Percentiles rank a stretch among this genome's conserved stretches.
Evolutionary conservation across 1,284 basidiomycete genomes (phyloP).

Genomic region (Ceratobasidium sp.): DNA sequence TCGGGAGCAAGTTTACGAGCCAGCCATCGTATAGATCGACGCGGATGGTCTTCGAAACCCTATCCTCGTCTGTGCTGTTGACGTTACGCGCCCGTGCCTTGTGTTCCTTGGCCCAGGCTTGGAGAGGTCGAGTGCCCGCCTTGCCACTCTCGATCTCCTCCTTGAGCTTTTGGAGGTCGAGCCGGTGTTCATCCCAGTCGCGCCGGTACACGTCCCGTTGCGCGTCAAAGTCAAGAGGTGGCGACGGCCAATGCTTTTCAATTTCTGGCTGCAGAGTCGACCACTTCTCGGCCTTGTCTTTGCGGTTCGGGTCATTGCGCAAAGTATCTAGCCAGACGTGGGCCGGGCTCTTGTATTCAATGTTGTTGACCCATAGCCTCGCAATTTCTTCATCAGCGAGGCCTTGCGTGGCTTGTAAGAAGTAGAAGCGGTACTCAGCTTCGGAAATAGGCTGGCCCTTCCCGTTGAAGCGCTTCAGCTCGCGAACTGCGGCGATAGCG

Average conservation of each 20-base stretch:
- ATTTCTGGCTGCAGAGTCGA: conserved; percentile 9
- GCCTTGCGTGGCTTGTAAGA: conserved; percentile 1
- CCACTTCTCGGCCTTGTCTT: not conserved
- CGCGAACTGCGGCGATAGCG: no score
- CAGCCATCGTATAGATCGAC: not conserved
- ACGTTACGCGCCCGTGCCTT: not conserved
- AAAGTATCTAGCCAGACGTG: not conserved
- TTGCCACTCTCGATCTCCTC: not conserved
- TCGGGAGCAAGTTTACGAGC: not conserved
- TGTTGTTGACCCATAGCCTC: conserved; percentile 2
- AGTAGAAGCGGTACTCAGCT: conserved; percentile 28
- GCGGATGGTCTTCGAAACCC: not conserved
- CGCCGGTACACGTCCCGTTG: not conserved
- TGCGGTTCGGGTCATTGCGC: not conserved
- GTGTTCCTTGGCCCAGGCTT: not conserved
- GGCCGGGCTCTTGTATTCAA: not conserved
- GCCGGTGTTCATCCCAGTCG: no score
- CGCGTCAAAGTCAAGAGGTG: not conserved
- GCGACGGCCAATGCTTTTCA: conserved; percentile 16
- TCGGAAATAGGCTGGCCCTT: not conserved
- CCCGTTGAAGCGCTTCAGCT: no score
- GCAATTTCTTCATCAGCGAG: conserved; percentile 15
- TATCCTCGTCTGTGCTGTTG: conserved; percentile 4
- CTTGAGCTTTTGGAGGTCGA: not conserved
- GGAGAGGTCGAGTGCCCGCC: not conserved